Base-by-base conservation (phyloP, 257 asterid species). In the Solanum sejunctum region DNA sequence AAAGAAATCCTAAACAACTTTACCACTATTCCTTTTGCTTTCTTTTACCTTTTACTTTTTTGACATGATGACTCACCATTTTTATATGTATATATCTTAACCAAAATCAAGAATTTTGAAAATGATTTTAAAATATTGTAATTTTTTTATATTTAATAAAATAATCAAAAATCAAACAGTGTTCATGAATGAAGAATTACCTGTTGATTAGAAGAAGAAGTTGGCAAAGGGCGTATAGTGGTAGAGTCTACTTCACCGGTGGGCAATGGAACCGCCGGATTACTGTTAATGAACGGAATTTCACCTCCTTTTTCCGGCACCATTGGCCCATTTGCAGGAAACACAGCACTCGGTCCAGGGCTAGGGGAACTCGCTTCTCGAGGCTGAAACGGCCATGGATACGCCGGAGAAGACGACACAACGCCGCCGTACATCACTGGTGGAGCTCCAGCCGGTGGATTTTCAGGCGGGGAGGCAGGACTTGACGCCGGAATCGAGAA, bases 211-310 rank as follows among this genome's bases (percentile, higher is more conserved):
- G 98, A 90, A 17, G 85, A 90, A 70, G 98, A 91, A 3, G 92
- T 88, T 26, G 97, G 92, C 80, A 87, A 51, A 72, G 98, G 97
- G 2, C 94, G 92, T 84, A 93, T 92, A 12, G 98, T 96, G 57
- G 98, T 93, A 43, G 99, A 93, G 10, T 96, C 99, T n/a, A 93
- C 95, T 89, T 95, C 99, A 13, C 99, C 98, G 7, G 99, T 93
- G 2, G 99, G 99, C 54, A 96, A 90, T 45, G 99, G 99, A 86
- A 95, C 98, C 28, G 97, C 98, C 32, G 99, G 99, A 70, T 92
- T 96, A 86, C 99, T 96, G 78, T 90, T 93, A 85, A 96, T 96
- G 57, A 96, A 93, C 6, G 99, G 98, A 51, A 91, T 86, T 9
- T 93, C 98, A 55, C 85, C 89, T 72, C 92, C 92, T 86, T 57